Percentiles rank a stretch among this genome's conserved stretches.
phyloP scores from a whole-genome alignment of 352 stramenopile genomes.

The Pythium sp. region DNA sequence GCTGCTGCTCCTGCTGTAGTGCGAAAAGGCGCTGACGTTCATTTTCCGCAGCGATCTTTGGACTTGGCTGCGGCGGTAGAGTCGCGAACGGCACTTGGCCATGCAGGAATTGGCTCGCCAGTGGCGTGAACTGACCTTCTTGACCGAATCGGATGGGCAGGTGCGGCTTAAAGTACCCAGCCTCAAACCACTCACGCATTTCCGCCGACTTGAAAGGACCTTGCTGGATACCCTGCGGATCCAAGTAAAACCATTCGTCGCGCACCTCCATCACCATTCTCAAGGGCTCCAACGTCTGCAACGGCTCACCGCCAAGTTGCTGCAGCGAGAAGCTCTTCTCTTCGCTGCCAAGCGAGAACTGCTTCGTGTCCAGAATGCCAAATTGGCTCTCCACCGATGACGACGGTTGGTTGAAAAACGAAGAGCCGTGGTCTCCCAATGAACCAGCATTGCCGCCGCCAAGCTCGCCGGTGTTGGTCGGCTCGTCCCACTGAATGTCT shows the following conservation, averaged over 20 bases:
- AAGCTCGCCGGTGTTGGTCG: slow-evolving; percentile 5
- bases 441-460: slow-evolving; percentile 24
- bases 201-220: slow-evolving; percentile 83
- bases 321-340: slow-evolving; percentile 33
- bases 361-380: slow-evolving; percentile 33
- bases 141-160: slow-evolving; percentile 81
- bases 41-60: slow-evolving; percentile 13
- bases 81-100: slow-evolving; percentile 67
- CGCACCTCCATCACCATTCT: slow-evolving; percentile 47
- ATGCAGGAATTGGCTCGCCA: slow-evolving; percentile 75
- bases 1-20: slow-evolving; percentile 59
- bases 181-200: slow-evolving; percentile 89
- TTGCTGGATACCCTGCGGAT: slow-evolving; percentile 78
- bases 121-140: slow-evolving; percentile 67
- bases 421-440: slow-evolving; percentile 22
- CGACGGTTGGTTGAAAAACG: slow-evolving; percentile 17
- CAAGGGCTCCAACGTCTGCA: slow-evolving; percentile 24
- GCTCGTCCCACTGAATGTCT: slow-evolving; percentile 55
- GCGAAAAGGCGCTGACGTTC: slow-evolving; percentile 62
- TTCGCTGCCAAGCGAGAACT: slow-evolving; percentile 28
- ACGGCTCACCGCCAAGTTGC: slow-evolving; percentile 20
- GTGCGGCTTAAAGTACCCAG: slow-evolving; percentile 87
- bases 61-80: slow-evolving; percentile 21
- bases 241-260: slow-evolving; percentile 87
- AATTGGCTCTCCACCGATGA: slow-evolving; percentile 16